phyloP scores from a whole-genome alignment of 805 yeast species.

The Phaffomyces thermotolerans region DNA sequence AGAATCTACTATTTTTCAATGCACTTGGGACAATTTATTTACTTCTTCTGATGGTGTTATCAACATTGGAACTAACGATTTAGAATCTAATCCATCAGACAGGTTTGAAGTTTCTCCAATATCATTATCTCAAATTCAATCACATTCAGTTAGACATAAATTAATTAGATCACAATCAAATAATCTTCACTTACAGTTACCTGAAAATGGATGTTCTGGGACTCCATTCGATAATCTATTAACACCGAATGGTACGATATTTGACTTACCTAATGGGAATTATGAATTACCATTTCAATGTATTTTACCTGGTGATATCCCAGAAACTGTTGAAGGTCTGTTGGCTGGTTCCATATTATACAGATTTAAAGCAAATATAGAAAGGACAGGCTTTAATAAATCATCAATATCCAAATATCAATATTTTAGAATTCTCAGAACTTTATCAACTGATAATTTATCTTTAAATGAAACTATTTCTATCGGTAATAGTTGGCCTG shows the following conservation, averaged over 20 bases:
- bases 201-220: slow-evolving; percentile 24
- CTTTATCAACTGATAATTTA: slow-evolving; percentile 72
- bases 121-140: slow-evolving; percentile 1
- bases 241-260: slow-evolving; percentile 22
- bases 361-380: slow-evolving; percentile 68
- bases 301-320: slow-evolving; percentile 67
- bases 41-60: slow-evolving; percentile 25
- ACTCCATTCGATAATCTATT: slow-evolving; percentile 27
- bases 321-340: slow-evolving; percentile 85
- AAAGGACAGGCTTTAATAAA: slow-evolving; percentile 51
- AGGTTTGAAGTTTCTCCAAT: slow-evolving; percentile 3
- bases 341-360: slow-evolving; percentile 72
- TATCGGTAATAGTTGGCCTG: slow-evolving; percentile 87
- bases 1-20: slow-evolving; percentile 58
- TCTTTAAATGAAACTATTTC: slow-evolving; percentile 74
- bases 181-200: slow-evolving; percentile 21
- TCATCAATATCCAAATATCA: slow-evolving; percentile 39
- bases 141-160: slow-evolving; percentile 7
- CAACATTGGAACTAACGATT: slow-evolving; percentile 13
- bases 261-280: slow-evolving; percentile 56
- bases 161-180: slow-evolving; percentile 18
- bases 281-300: slow-evolving; percentile 83
- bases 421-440: slow-evolving; percentile 73
- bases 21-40: slow-evolving; percentile 59
- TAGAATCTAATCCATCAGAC: slow-evolving; percentile 6